phyloP scores from a whole-genome alignment of 2,329 filamentous ascomycete genomes.

The Sclerotinia nivalis region DNA sequence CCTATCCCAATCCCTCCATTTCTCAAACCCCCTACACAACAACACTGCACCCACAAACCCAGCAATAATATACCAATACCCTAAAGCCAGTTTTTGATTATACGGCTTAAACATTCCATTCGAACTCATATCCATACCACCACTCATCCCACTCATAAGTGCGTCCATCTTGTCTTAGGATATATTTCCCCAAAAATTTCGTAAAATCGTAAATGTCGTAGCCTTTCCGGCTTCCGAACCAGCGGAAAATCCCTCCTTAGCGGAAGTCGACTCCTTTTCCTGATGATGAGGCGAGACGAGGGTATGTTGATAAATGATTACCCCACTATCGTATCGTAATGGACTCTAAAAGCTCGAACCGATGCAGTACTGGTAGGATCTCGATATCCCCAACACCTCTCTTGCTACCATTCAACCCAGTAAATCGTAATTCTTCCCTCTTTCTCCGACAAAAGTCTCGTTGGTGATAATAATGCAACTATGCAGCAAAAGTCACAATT shows the following conservation, averaged over 20 bases:
- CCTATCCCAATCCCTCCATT: conserved; percentile 33
- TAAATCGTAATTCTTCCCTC: too few species aligned
- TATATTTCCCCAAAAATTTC: not conserved
- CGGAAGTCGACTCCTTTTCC: not conserved
- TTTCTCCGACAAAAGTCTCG: not conserved
- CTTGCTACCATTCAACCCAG: not conserved
- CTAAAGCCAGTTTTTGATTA: conserved; percentile 54
- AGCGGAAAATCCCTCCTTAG: not conserved
- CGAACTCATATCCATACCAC: conserved; percentile 34
- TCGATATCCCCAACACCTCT: not conserved
- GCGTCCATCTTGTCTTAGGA: conserved; percentile 18
- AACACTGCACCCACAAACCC: conserved; percentile 42
- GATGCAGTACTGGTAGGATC: too few species aligned
- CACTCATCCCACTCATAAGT: conserved; percentile 28
- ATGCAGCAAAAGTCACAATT: not conserved
- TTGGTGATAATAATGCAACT: conserved; percentile 15
- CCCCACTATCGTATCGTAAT: not conserved
- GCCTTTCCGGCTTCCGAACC: not conserved
- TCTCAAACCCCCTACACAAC: conserved; percentile 29
- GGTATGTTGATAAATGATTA: not conserved
- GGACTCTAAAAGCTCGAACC: not conserved
- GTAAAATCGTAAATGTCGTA: not conserved
- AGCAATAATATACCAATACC: conserved; percentile 61
- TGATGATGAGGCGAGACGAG: not conserved
- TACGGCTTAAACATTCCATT: conserved; percentile 46